Evolutionary conservation across 176 grass and related monocot species (phyloP).

Genomic region (Musa acuminata): DNA sequence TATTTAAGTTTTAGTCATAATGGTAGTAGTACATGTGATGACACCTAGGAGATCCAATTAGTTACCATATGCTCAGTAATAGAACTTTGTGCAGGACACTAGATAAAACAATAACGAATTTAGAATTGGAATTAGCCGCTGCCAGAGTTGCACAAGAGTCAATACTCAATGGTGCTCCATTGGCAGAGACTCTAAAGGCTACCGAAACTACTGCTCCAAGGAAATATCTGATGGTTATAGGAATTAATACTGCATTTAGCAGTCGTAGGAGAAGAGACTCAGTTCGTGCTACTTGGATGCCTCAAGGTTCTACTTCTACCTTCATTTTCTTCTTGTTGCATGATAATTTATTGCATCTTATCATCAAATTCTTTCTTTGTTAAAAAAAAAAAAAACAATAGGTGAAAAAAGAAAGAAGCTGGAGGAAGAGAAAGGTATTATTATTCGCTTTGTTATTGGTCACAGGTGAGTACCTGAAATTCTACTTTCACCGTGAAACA

Average conservation of each 20-base stretch:
- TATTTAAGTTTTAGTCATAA: neutral
- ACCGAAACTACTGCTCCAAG: conserved; percentile 37
- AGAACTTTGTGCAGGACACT: neutral
- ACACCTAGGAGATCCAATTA: neutral
- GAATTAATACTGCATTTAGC: conserved; percentile 91
- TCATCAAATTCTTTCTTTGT: conserved; percentile 6
- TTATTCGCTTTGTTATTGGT: conserved; percentile 88
- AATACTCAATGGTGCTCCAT: conserved; percentile 53
- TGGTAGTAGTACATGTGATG: neutral
- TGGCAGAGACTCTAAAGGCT: conserved; percentile 54
- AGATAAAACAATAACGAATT: conserved; percentile 28
- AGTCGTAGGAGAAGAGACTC: conserved; percentile 91
- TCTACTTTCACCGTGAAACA: neutral
- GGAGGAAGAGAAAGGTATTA: conserved; percentile 88
- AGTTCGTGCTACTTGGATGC: conserved; percentile 95
- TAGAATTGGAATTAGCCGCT: conserved; percentile 74
- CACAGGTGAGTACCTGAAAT: conserved; percentile 43
- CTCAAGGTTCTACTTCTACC: conserved; percentile 42
- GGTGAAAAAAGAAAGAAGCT: conserved; percentile 82
- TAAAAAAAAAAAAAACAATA: conserved; percentile 21
- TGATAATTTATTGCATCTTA: neutral
- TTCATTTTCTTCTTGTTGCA: neutral
- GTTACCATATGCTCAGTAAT: neutral
- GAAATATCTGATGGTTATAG: conserved; percentile 90
- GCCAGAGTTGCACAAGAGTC: conserved; percentile 71